A percentile compares a stretch with the other conserved stretches of the same genome.
Evolutionary conservation across 805 yeast species (phyloP).

Genomic region (Lipomyces sp.): DNA sequence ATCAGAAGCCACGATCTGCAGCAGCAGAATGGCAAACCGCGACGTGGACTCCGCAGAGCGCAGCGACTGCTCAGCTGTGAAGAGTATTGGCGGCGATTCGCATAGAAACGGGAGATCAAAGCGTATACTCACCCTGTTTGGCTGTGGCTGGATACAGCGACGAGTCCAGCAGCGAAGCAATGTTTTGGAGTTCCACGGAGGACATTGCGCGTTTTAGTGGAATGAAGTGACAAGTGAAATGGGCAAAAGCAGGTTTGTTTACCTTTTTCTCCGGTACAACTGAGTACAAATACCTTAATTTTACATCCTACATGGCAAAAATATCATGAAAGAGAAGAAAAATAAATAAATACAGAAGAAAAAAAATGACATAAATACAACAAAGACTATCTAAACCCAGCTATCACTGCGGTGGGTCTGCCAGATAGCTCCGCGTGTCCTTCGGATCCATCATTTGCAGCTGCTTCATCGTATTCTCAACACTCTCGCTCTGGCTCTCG

Average conservation of each 20-base stretch:
- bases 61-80: constrained; percentile 54
- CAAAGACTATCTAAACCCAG: constrained; percentile 1
- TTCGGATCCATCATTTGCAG: constrained; percentile 17
- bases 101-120: not conserved
- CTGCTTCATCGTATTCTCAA: constrained; percentile 34
- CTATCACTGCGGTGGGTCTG: constrained; percentile 25
- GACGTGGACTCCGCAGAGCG: constrained; percentile 58
- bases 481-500: constrained; percentile 91
- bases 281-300: too few relatives aligned
- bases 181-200: constrained; percentile 9
- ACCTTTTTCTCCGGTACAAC: too few relatives aligned
- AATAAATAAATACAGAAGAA: not conserved
- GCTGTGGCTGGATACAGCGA: constrained; percentile 28
- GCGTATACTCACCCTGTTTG: constrained; percentile 17
- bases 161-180: constrained; percentile 20
- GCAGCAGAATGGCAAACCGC: constrained; percentile 72
- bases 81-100: not conserved
- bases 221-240: too few relatives aligned
- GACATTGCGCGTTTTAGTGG: constrained; percentile 13
- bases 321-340: not conserved
- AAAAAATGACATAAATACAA: not conserved
- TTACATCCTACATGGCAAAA: too few relatives aligned
- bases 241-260: too few relatives aligned
- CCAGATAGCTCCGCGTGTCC: constrained; percentile 20
- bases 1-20: constrained; percentile 72